Percentiles rank a stretch among this genome's conserved stretches.
phyloP scores from a whole-genome alignment of 2,329 filamentous ascomycete genomes.

The Rutstroemia sydowiana region DNA sequence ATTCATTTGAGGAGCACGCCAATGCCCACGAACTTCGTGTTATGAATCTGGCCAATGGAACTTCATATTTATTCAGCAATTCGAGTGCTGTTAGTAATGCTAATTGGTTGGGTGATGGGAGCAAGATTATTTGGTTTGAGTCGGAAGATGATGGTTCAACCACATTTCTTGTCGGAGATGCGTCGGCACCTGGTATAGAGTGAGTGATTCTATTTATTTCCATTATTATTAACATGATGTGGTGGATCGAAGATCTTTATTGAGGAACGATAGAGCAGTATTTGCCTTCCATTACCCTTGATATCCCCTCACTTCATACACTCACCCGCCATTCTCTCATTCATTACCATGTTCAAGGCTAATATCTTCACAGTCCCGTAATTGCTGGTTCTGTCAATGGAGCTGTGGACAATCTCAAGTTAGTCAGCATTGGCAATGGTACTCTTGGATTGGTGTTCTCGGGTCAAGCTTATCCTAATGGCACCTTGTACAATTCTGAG shows the following conservation, averaged over 20 bases:
- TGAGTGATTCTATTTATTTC: constrained; percentile 10
- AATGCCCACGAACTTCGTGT: constrained; percentile 48
- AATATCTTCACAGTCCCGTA: constrained; percentile 13
- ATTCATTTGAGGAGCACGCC: constrained; percentile 67
- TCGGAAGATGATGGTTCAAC: constrained; percentile 22
- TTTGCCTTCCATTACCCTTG: no score
- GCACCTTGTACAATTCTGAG: constrained; percentile 20
- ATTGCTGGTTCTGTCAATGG: constrained; percentile 20
- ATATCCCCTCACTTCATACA: no score
- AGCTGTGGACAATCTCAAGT: constrained; percentile 20
- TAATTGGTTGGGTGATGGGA: constrained; percentile 21
- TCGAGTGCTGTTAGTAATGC: constrained; percentile 21
- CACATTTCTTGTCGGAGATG: constrained; percentile 21
- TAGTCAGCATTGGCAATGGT: constrained; percentile 13
- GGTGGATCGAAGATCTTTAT: no score
- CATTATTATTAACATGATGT: background rate
- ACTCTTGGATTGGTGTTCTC: constrained; percentile 16
- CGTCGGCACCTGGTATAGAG: constrained; percentile 15
- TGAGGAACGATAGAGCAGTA: no score
- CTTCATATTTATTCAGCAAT: constrained; percentile 19
- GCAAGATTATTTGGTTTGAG: constrained; percentile 18
- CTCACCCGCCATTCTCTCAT: no score
- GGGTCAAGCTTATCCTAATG: constrained; percentile 19
- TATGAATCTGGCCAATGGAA: constrained; percentile 48
- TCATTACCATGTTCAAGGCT: no score